Conservation (phyloP, 768 basidiomycete genomes). For the Piloderma croceum region DNA sequence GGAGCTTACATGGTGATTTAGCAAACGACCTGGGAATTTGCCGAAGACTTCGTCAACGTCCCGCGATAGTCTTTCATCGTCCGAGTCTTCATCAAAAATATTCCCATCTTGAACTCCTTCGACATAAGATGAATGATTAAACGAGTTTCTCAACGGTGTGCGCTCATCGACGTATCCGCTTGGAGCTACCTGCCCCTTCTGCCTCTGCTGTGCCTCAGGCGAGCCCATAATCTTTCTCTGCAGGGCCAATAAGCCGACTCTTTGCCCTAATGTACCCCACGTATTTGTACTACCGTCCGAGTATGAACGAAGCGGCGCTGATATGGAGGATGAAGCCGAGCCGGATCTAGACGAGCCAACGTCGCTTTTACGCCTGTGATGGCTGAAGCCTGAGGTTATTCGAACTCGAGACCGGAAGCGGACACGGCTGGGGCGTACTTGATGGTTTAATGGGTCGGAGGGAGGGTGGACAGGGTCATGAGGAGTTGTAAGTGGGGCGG, state of each 20-base stretch:
- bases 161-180: conserved; percentile 28
- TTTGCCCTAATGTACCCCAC: conserved; percentile 61
- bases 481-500: background rate
- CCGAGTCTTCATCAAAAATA: conserved; percentile 21
- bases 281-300: conserved; percentile 39
- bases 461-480: background rate
- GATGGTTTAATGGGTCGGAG: background rate
- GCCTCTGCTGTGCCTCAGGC: conserved; percentile 11
- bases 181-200: conserved; percentile 5
- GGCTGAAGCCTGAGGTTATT: conserved; percentile 64
- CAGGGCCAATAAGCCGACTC: conserved; percentile 35
- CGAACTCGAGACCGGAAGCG: conserved; percentile 74
- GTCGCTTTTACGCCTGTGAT: conserved; percentile 31
- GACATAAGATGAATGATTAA: conserved; percentile 16
- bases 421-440: conserved; percentile 16
- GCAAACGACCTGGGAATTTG: conserved; percentile 57
- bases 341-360: conserved; percentile 41
- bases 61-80: conserved; percentile 29
- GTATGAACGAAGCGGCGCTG: conserved; percentile 65
- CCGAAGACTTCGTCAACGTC: conserved; percentile 59
- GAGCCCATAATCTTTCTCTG: conserved; percentile 4
- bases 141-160: conserved; percentile 32
- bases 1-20: conserved; percentile 62
- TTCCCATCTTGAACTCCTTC: conserved; percentile 15
- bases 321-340: conserved; percentile 77